Conservation (phyloP, 768 basidiomycete genomes). For the Phylloporus sp. region DNA sequence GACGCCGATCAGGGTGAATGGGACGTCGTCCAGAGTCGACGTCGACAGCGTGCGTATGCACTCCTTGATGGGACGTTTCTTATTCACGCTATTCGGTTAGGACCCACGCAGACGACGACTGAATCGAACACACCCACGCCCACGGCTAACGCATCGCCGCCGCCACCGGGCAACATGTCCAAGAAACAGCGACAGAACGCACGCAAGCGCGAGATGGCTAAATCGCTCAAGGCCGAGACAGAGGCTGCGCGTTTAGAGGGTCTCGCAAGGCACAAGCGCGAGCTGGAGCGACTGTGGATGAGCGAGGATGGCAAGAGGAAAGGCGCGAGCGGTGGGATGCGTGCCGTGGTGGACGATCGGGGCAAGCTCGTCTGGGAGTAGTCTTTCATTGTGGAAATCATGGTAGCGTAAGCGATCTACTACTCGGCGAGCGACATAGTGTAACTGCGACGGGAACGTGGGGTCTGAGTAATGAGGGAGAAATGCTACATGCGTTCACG, state of each 20-base stretch:
- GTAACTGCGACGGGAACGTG: slow-evolving; percentile 10
- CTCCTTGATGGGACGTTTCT: too few species aligned
- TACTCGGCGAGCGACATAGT: slow-evolving; percentile 12
- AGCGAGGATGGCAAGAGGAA: slow-evolving; percentile 36
- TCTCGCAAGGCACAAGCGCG: slow-evolving; percentile 56
- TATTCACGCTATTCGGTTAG: too few species aligned
- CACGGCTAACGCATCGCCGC: slow-evolving; percentile 47
- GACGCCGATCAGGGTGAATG: slow-evolving; percentile 65
- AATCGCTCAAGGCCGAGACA: slow-evolving; percentile 50
- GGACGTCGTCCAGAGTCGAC: slow-evolving; percentile 65
- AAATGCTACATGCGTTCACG: slow-evolving; percentile 20
- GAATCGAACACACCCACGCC: slow-evolving; percentile 26
- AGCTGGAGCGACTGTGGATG: slow-evolving; percentile 51
- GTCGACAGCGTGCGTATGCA: too few species aligned
- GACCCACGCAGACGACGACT: slow-evolving; percentile 8
- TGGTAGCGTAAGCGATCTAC: slow-evolving; percentile 21
- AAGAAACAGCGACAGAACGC: slow-evolving; percentile 72
- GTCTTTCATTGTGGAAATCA: slow-evolving; percentile 3
- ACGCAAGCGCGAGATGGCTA: slow-evolving; percentile 50
- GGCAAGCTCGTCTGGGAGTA: slow-evolving; percentile 58
- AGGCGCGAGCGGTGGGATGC: slow-evolving; percentile 52
- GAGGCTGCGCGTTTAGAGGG: slow-evolving; percentile 48
- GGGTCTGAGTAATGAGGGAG: slow-evolving; percentile 13
- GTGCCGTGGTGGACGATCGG: slow-evolving; percentile 48
- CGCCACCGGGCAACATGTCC: slow-evolving; percentile 44